A percentile compares a stretch with the other conserved stretches of the same genome.
phyloP scores from a whole-genome alignment of 495 filamentous ascomycete species.

The Endocarpon pusillum region DNA sequence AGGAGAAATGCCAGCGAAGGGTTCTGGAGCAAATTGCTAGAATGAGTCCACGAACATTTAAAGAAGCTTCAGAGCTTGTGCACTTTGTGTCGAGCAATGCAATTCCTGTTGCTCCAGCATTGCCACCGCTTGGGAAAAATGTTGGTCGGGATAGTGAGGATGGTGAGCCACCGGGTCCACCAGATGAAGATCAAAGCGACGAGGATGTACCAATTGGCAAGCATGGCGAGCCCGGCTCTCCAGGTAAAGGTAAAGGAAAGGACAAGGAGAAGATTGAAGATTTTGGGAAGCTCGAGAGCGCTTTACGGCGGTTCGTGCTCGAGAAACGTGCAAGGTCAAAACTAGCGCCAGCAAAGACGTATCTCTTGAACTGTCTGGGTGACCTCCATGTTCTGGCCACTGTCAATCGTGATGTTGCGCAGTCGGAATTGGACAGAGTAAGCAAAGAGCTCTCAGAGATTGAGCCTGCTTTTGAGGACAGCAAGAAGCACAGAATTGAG shows the following conservation, averaged over 20 bases:
- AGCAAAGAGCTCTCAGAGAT: slow-evolving; percentile 62
- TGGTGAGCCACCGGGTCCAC: slow-evolving; percentile 19
- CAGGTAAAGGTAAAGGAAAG: slow-evolving; percentile 73
- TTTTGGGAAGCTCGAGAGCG: slow-evolving; percentile 75
- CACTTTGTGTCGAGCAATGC: slow-evolving; percentile 97
- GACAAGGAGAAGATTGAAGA: slow-evolving; percentile 74
- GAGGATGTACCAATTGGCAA: slow-evolving; percentile 23
- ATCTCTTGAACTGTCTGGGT: slow-evolving; percentile 81
- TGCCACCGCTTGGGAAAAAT: slow-evolving; percentile 11
- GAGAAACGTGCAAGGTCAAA: slow-evolving; percentile 93
- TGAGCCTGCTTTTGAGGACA: slow-evolving; percentile 68
- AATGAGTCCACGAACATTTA: slow-evolving; percentile 78
- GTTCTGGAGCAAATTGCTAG: slow-evolving; percentile 75
- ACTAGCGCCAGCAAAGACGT: slow-evolving; percentile 87
- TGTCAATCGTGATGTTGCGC: slow-evolving; percentile 75
- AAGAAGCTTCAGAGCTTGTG: slow-evolving; percentile 81
- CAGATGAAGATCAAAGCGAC: slow-evolving; percentile 35
- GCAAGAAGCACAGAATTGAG: slow-evolving; percentile 65
- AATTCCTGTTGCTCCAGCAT: slow-evolving; percentile 52
- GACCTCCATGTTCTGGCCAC: slow-evolving; percentile 68
- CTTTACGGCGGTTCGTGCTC: slow-evolving; percentile 81
- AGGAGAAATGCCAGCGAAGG: slow-evolving; percentile 71
- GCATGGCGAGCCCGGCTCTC: slow-evolving; percentile 26
- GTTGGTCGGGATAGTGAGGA: slow-evolving; percentile 29
- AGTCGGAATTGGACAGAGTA: slow-evolving; percentile 73